Conservation (phyloP, 2,329 filamentous ascomycete species). For the Cordyceps militaris region DNA sequence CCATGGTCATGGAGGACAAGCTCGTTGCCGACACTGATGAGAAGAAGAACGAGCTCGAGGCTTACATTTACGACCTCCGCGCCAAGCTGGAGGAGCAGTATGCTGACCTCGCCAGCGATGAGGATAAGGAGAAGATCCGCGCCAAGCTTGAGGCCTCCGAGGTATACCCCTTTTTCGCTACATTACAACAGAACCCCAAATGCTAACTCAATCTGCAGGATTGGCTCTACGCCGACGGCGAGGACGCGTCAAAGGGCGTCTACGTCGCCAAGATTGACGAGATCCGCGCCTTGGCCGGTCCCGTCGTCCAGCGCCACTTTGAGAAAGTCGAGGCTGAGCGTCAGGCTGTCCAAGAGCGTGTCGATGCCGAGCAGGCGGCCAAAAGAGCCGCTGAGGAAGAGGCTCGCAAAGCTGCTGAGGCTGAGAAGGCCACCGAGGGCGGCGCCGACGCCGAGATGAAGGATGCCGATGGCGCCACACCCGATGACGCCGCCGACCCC, state of each 20-base stretch:
- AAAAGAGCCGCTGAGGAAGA: slow-evolving; percentile 59
- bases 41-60: slow-evolving; percentile 99
- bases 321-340: slow-evolving; percentile 90
- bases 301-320: slow-evolving; percentile 88
- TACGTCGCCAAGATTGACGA: slow-evolving; percentile 96
- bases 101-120: slow-evolving; percentile 78
- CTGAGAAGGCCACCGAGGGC: slow-evolving; percentile 40
- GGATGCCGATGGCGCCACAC: slow-evolving; percentile 47
- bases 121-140: slow-evolving; percentile 83
- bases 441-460: slow-evolving; percentile 57
- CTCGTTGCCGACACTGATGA: slow-evolving; percentile 96
- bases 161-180: slow-evolving; percentile 50
- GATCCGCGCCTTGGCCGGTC: slow-evolving; percentile 82
- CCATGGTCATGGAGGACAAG: slow-evolving; percentile 98
- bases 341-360: slow-evolving; percentile 66
- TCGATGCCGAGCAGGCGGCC: slow-evolving; percentile 70
- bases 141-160: slow-evolving; percentile 77
- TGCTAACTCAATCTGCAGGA: slow-evolving; percentile 51
- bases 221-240: slow-evolving; percentile 96
- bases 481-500: slow-evolving; percentile 36
- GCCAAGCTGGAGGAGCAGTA: slow-evolving; percentile 93
- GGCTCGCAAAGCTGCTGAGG: slow-evolving; percentile 46
- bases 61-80: slow-evolving; percentile 92
- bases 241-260: slow-evolving; percentile 86
- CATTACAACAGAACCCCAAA: not conserved